These are phyloP conservation scores for Mortierella sp. DNA, from an alignment of 371 early-diverging fungal species.

Conservation along the genomic window DNA sequence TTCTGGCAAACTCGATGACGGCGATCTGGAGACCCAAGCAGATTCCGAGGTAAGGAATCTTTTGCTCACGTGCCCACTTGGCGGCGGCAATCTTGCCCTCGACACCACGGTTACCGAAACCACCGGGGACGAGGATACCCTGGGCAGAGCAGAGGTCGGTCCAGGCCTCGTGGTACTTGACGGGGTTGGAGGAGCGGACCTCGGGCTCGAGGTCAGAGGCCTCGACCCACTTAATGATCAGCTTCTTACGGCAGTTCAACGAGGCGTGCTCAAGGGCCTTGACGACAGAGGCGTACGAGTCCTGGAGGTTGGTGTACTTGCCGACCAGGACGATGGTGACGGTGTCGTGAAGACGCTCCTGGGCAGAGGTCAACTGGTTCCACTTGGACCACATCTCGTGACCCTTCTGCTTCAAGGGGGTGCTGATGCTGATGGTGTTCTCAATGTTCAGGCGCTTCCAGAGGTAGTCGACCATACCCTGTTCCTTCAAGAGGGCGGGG, in stretches of 20 bases:
- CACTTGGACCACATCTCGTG: conserved; percentile 82
- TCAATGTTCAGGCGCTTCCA: conserved; percentile 85
- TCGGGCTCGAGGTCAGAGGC: conserved; percentile 90
- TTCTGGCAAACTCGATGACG: conserved; percentile 98
- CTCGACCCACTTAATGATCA: conserved; percentile 95
- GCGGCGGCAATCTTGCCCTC: conserved; percentile 98
- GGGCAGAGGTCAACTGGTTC: conserved; percentile 83
- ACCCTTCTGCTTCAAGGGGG: conserved; percentile 71
- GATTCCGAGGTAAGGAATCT: conserved; percentile 98
- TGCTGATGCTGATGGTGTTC: conserved; percentile 62
- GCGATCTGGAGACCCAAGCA: conserved; percentile 99
- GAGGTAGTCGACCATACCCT: conserved; percentile 88
- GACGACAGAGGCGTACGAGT: conserved; percentile 97
- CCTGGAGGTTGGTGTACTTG: conserved; percentile 95
- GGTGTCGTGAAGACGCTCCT: conserved; percentile 86
- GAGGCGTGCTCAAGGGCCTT: conserved; percentile 97
- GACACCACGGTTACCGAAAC: conserved; percentile 98
- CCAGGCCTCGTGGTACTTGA: conserved; percentile 97
- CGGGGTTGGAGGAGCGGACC: conserved; percentile 79
- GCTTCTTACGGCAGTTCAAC: conserved; percentile 84
- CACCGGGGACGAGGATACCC: conserved; percentile 99
- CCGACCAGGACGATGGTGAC: conserved; percentile 97
- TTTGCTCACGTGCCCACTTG: conserved; percentile 98
- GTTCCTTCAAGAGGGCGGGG: conserved; percentile 90
- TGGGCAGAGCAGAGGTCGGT: conserved; percentile 86